Evolutionary conservation across 1,139 yeast genomes (phyloP).

Genomic region (Insectozyma bohioensis): DNA sequence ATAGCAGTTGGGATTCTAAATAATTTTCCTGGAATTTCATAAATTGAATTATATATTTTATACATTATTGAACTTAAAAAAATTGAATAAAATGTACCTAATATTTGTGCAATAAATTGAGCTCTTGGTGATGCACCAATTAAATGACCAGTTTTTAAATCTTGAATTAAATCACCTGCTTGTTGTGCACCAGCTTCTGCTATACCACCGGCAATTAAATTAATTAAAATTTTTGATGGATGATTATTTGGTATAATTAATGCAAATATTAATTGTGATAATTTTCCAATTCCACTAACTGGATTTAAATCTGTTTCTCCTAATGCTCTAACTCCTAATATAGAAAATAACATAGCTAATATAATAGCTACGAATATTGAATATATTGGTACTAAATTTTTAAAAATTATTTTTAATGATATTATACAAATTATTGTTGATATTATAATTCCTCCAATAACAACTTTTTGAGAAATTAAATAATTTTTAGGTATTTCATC

Average conservation of each 20-base stretch:
- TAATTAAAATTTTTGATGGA: conserved; percentile 80
- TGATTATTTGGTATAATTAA: conserved; percentile 70
- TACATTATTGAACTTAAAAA: conserved; percentile 79
- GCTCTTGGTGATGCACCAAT: conserved; percentile 91
- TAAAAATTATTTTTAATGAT: conserved; percentile 68
- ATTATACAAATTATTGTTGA: conserved; percentile 69
- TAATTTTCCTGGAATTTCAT: conserved; percentile 76
- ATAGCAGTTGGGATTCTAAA: conserved; percentile 93
- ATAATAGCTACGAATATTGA: conserved; percentile 67
- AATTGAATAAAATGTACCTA: conserved; percentile 85
- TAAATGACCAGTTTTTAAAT: conserved; percentile 88
- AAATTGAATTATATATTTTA: conserved; percentile 74
- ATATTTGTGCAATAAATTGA: conserved; percentile 84
- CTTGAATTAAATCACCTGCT: conserved; percentile 98
- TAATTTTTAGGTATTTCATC: conserved; percentile 27
- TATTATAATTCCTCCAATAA: conserved; percentile 57
- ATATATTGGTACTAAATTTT: conserved; percentile 66
- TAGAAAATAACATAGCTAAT: conserved; percentile 74
- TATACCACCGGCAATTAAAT: conserved; percentile 91
- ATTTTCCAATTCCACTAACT: conserved; percentile 93
- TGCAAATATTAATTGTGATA: conserved; percentile 87
- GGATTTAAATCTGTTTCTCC: conserved; percentile 98
- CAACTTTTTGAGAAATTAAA: conserved; percentile 51
- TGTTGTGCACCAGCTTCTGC: conserved; percentile 99
- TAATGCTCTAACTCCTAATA: conserved; percentile 86